Base-by-base conservation (phyloP, 495 filamentous ascomycete genomes). In the Neurospora sp. region DNA sequence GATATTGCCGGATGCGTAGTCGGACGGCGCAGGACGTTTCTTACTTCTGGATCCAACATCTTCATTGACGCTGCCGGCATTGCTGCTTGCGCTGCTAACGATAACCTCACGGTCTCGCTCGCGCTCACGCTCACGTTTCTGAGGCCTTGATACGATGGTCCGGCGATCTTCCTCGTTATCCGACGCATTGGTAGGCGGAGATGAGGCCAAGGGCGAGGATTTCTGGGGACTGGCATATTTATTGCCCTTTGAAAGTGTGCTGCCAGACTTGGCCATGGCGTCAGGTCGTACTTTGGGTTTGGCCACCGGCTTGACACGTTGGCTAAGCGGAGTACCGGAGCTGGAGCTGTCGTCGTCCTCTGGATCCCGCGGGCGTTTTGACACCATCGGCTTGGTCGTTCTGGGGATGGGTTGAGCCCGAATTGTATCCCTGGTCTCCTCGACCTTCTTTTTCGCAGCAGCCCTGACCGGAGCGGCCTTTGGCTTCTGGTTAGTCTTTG, bases 101-200 rank as follows among this genome's bases (percentile, higher is more conserved):
- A 81, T 70, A 20, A 73, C 77, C 71, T 80, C 74, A 74, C 77
- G 78, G 73, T 79, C 78, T 1, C 76, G 78, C 48, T 82, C 77
- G 22, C 73, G 68, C 27, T 76, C 72, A 18, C 76, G 71, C 37
- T 77, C 78, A 22, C 77, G 74, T 69, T 72, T 74, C 38, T 73
- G 73, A 70, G 76, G 20, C 69, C 72, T 40, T 75, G 40, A 12
- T 42, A 44, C 7, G 39, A 66, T 61, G 11, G 72, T 11, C 14
- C 22, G 38, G 44, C 78, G 75, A 31, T 82, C 80, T 1, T 81
- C 78, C 31, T 87, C 87, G 27, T 90, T 76, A 71, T 93, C 90
- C 5, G 91, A 92, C 7, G 89, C 89, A 79, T 93, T 93, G 18
- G 90, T 89, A 2, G 91, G 91, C 27, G 91, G 91, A n/a, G 91